phyloP scores from a whole-genome alignment of 2,329 filamentous ascomycete species.

The Hypoxylon sp. region DNA sequence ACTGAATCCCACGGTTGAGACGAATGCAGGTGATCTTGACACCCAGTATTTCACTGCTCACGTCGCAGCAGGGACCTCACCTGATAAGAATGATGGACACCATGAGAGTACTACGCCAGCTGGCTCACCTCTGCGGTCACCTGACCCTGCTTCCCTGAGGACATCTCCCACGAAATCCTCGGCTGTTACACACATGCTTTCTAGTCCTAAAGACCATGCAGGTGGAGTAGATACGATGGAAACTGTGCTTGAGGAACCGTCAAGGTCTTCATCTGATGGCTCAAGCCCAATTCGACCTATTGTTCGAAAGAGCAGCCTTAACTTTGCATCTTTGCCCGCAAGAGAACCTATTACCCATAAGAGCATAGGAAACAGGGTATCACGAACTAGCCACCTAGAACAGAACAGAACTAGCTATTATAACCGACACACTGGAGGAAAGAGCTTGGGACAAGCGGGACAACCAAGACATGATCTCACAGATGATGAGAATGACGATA shows the following conservation, averaged over 20 bases:
- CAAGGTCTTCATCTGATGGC: slow-evolving; percentile 74
- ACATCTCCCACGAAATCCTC: slow-evolving; percentile 43
- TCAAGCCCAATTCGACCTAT: slow-evolving; percentile 83
- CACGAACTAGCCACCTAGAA: slow-evolving; percentile 84
- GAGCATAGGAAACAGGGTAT: slow-evolving; percentile 80
- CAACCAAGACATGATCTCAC: slow-evolving; percentile 59
- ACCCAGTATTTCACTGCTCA: slow-evolving; percentile 53
- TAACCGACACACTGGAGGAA: slow-evolving; percentile 79
- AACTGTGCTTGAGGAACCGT: slow-evolving; percentile 49
- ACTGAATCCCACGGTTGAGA: slow-evolving; percentile 44
- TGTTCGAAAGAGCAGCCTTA: slow-evolving; percentile 93
- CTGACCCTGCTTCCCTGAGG: slow-evolving; percentile 23
- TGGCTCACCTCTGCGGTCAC: slow-evolving; percentile 50
- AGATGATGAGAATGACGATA: slow-evolving; percentile 61
- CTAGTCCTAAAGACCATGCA: slow-evolving; percentile 38
- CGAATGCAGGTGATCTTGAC: slow-evolving; percentile 43
- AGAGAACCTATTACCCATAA: slow-evolving; percentile 91
- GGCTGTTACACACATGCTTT: slow-evolving; percentile 26
- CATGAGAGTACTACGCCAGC: slow-evolving; percentile 55
- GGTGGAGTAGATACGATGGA: slow-evolving; percentile 48
- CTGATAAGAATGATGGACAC: slow-evolving; percentile 37
- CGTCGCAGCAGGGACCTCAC: slow-evolving; percentile 37
- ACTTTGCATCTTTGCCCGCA: slow-evolving; percentile 92
- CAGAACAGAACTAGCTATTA: slow-evolving; percentile 81
- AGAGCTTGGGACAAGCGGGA: slow-evolving; percentile 75